Percentiles rank a stretch among this genome's conserved stretches.
phyloP scores from a whole-genome alignment of 1,284 basidiomycete species.

The Flammula alnicola region DNA sequence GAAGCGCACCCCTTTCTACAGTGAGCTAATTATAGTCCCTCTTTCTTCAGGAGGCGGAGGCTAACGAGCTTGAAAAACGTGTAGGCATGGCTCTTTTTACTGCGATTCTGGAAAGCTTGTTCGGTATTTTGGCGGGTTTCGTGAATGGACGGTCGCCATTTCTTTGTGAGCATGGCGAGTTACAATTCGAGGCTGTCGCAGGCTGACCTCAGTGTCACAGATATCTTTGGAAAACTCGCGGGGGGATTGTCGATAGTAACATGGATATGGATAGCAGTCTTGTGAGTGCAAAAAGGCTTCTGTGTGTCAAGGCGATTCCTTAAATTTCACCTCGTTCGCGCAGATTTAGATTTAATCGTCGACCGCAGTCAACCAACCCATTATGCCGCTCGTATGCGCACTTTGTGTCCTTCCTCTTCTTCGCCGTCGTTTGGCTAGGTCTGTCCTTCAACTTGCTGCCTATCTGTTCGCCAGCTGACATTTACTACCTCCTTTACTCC shows the following conservation, averaged over 20 bases:
- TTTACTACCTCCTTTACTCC: background rate
- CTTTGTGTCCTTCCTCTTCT: conserved; percentile 31
- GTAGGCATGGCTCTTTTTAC: conserved; percentile 35
- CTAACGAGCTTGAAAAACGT: background rate
- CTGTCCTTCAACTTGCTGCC: conserved; percentile 4
- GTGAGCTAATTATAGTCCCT: conserved; percentile 12
- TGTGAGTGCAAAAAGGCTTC: conserved; percentile 24
- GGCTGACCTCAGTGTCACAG: conserved; percentile 3
- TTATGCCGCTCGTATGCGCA: conserved; percentile 34
- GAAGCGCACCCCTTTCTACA: conserved; percentile 25
- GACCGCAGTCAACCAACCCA: conserved; percentile 29
- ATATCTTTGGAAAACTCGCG: conserved; percentile 32
- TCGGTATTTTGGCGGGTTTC: conserved; percentile 35
- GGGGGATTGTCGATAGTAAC: conserved; percentile 31
- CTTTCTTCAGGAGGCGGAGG: background rate
- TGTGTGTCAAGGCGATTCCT: background rate
- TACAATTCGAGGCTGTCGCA: background rate
- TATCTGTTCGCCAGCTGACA: background rate
- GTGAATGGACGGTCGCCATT: conserved; percentile 32
- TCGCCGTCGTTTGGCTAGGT: conserved; percentile 35
- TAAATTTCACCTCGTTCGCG: background rate
- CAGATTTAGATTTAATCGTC: conserved; percentile 32
- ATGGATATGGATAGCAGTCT: conserved; percentile 35
- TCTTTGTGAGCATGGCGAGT: conserved; percentile 27
- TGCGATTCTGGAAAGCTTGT: conserved; percentile 34